Base-by-base conservation (phyloP, 805 yeast species). In the Barnettozyma wickerhamii region DNA sequence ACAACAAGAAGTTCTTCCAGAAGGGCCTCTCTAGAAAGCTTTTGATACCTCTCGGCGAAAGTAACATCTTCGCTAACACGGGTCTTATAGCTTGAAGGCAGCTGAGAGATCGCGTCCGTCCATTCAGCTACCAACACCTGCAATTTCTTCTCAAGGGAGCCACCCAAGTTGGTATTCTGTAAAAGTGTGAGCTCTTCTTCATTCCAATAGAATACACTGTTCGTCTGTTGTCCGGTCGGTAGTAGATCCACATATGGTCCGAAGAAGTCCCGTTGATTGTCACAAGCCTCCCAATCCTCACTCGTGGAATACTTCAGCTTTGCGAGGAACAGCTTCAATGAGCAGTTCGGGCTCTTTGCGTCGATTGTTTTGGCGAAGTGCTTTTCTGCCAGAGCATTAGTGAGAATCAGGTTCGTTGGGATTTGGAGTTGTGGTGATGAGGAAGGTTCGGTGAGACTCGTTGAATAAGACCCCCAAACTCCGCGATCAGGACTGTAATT, bases 111-210 rank as follows among this genome's bases (percentile, higher is more conserved):
- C 1, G 52, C 37, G 23, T 35, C 35, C 19, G 53, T 61, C 93
- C 91, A 88, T 55, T 85, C 95, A 29, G 75, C 72, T 5, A 76
- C 64, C 37, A 84, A 57, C n/a, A 56, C 49, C 1, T 57, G 50
- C 30, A 77, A 56, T 41, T 76, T 76, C 6, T 69, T 72, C 3
- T 62, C 59, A 14, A 82, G 52, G 0, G 87, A 75, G 19, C 72
- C 72, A 3, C 79, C 80, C 19, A 67, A 41, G 52, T 88, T 88
- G 0, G 95, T 82, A 1, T 85, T 84, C 19, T 69, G 64, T n/a
- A 89, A 57, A 20, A 68, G 55, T 19, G 62, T 55, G 44, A 72
- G 64, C 37, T 84, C 90, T 4, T 56, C 58, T 0, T 71, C 61
- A 30, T 62, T 66, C 87, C 89, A 89, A 43, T 74, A 71, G 35